Evolutionary conservation across 257 asterid genomes (phyloP).

Genomic region (Jasminum sambac): DNA sequence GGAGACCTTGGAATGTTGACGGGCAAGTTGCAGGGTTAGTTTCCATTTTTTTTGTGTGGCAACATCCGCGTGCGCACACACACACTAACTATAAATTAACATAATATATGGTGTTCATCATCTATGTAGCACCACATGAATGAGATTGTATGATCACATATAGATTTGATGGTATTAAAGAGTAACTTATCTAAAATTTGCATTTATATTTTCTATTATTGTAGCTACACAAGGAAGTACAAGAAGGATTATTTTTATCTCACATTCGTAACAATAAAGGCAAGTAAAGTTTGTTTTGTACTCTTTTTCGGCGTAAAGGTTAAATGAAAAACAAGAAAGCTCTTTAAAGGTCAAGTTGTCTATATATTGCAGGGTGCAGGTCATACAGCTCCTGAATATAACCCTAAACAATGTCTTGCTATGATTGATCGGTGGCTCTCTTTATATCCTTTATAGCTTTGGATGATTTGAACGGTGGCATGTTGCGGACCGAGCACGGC

Average conservation of each 20-base stretch:
- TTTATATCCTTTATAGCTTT: background rate
- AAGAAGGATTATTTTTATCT: slow-evolving; percentile 25
- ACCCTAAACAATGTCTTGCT: background rate
- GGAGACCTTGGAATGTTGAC: slow-evolving; percentile 39
- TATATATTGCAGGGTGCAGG: background rate
- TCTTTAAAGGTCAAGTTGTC: background rate
- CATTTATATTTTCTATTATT: background rate
- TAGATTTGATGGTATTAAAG: background rate
- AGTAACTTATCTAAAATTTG: background rate
- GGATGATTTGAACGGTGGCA: no score
- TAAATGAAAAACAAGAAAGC: background rate
- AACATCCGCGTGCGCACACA: background rate
- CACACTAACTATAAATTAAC: no score
- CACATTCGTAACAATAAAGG: slow-evolving; percentile 53
- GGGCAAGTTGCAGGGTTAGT: slow-evolving; percentile 53
- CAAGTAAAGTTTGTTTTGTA: slow-evolving; percentile 9
- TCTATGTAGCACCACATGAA: no score
- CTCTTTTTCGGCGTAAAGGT: background rate
- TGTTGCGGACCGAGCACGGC: no score
- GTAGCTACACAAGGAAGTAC: slow-evolving; percentile 38
- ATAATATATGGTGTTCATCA: no score
- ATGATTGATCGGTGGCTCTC: background rate
- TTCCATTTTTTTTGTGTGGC: background rate
- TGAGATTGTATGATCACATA: background rate
- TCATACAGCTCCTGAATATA: background rate